Conservation (phyloP, 495 filamentous ascomycete species). For the Elasticomyces elasticus region DNA sequence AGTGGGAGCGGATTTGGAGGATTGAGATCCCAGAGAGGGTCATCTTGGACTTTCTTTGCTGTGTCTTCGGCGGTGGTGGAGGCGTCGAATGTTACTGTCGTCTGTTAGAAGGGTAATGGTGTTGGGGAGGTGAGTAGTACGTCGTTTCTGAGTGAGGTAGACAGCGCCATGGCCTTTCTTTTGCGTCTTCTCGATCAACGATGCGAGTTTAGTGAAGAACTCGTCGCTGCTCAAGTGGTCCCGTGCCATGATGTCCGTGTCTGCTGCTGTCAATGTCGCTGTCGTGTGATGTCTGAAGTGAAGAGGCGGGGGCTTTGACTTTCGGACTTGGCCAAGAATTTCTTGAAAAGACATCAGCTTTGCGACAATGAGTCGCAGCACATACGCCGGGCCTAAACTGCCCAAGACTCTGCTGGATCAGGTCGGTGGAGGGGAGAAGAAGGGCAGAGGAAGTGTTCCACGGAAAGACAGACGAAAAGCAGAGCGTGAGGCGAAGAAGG, state of each 20-base stretch:
- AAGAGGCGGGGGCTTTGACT: not conserved
- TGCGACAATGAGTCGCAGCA: constrained; percentile 30
- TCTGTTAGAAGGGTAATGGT: too few species aligned
- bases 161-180: constrained; percentile 65
- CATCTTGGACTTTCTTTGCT: constrained; percentile 26
- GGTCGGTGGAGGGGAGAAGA: constrained; percentile 32
- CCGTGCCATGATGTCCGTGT: not conserved
- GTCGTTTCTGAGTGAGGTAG: constrained; percentile 75
- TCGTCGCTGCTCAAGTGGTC: constrained; percentile 61
- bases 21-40: constrained; percentile 46
- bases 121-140: constrained; percentile 35
- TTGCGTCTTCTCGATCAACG: constrained; percentile 61
- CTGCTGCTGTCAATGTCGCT: not conserved
- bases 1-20: constrained; percentile 53
- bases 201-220: constrained; percentile 76
- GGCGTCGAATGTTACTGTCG: constrained; percentile 23
- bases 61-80: constrained; percentile 8
- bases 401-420: constrained; percentile 52
- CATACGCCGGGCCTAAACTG: constrained; percentile 51
- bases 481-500: constrained; percentile 48
- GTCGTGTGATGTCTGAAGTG: not conserved
- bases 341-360: not conserved
- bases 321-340: not conserved
- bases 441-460: constrained; percentile 32
- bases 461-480: constrained; percentile 56